phyloP scores from a whole-genome alignment of 352 stramenopile genomes.

The Phytophthora cryptogea region DNA sequence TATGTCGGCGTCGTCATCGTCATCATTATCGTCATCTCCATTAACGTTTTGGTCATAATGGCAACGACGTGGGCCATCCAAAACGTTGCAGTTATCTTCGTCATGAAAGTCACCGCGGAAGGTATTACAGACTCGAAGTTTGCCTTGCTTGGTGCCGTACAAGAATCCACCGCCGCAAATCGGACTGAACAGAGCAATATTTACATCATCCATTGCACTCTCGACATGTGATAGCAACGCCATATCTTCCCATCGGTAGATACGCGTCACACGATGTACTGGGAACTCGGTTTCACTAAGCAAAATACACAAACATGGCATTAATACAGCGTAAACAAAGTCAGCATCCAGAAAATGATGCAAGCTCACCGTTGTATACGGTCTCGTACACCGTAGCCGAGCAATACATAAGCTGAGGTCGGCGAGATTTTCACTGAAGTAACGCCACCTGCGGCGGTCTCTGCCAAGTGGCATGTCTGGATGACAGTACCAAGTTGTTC shows the following conservation, averaged over 20 bases:
- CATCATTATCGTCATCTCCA: conserved; percentile 53
- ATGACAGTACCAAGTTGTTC: conserved; percentile 79
- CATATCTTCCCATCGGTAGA: conserved; percentile 92
- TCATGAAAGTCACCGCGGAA: conserved; percentile 80
- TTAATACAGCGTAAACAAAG: neutral
- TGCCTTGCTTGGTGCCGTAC: conserved; percentile 98
- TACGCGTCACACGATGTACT: conserved; percentile 83
- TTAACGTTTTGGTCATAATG: conserved; percentile 68
- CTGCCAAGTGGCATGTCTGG: conserved; percentile 81
- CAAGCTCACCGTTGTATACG: conserved; percentile 72
- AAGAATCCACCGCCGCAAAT: conserved; percentile 96
- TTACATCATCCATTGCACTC: conserved; percentile 96
- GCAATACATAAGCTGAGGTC: conserved; percentile 82
- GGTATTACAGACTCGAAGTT: conserved; percentile 88
- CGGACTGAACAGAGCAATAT: conserved; percentile 98
- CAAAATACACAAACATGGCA: conserved; percentile 4
- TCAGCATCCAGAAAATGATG: neutral
- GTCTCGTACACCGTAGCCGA: conserved; percentile 87
- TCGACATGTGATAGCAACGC: conserved; percentile 84
- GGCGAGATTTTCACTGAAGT: conserved; percentile 92
- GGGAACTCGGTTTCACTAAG: conserved; percentile 79
- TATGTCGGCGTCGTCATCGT: conserved; percentile 52
- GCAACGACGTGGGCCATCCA: conserved; percentile 62
- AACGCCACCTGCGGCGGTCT: conserved; percentile 81
- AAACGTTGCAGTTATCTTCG: conserved; percentile 82